A percentile compares a stretch with the other conserved stretches of the same genome.
Evolutionary conservation across 2,329 filamentous ascomycete genomes (phyloP).

Genomic region (Clathrospora elynae): DNA sequence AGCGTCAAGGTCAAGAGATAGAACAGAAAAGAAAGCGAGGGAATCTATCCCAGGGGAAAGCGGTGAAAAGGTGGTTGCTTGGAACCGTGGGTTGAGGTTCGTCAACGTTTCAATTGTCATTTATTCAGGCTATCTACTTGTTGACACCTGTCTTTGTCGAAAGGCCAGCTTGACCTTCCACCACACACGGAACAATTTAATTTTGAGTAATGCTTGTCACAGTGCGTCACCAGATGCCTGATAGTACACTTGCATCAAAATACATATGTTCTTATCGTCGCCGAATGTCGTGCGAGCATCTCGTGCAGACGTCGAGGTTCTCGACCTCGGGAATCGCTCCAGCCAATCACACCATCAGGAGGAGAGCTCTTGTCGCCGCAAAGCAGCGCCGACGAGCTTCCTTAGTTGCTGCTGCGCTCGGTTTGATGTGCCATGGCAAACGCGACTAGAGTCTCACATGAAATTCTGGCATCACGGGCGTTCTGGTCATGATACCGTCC

Average conservation of each 20-base stretch:
- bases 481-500: conserved; percentile 4
- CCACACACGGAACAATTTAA: conserved; percentile 21
- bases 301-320: conserved; percentile 6
- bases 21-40: conserved; percentile 30
- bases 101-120: conserved; percentile 25
- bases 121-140: too few species aligned
- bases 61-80: conserved; percentile 14
- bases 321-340: not conserved
- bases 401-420: not conserved
- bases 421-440: conserved; percentile 1
- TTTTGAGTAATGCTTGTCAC: conserved; percentile 16
- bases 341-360: conserved; percentile 22
- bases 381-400: conserved; percentile 1
- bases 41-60: conserved; percentile 33
- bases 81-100: conserved; percentile 22
- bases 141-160: conserved; percentile 40
- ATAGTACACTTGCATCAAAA: conserved; percentile 1
- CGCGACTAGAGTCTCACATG: not conserved
- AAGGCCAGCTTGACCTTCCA: conserved; percentile 41
- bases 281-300: conserved; percentile 1
- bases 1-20: conserved; percentile 2
- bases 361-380: conserved; percentile 21
- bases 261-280: conserved; percentile 10
- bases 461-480: not conserved
- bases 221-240: too few species aligned